These are phyloP conservation scores for Nemophila menziesii DNA, from an alignment of 257 asterid genomes.

Conservation along the genomic window DNA sequence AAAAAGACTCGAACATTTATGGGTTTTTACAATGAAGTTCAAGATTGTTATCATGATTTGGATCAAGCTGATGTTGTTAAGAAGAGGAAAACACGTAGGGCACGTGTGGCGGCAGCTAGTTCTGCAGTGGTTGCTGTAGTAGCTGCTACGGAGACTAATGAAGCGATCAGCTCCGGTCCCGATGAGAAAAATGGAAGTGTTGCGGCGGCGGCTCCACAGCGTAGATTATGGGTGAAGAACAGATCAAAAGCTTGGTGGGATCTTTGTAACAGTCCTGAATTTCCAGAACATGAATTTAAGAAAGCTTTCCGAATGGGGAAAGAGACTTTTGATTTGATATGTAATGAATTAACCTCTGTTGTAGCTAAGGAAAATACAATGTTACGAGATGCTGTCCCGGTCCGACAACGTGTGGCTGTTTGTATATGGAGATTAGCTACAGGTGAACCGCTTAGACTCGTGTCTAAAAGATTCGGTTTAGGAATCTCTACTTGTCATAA, in stretches of 20 bases:
- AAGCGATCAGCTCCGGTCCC: neutral
- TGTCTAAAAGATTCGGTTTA: constrained; percentile 76
- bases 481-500: constrained; percentile 93
- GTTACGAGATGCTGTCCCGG: constrained; percentile 90
- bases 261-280: constrained; percentile 80
- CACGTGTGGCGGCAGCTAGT: constrained; percentile 26
- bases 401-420: constrained; percentile 79
- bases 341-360: constrained; percentile 56
- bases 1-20: constrained; percentile 36
- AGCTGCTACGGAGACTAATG: neutral
- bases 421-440: constrained; percentile 98
- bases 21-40: constrained; percentile 46
- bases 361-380: constrained; percentile 85
- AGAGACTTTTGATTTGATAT: constrained; percentile 68
- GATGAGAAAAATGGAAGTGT: constrained; percentile 7
- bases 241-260: constrained; percentile 97
- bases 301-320: constrained; percentile 92
- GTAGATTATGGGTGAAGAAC: constrained; percentile 86
- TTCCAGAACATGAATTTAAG: constrained; percentile 73
- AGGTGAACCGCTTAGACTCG: constrained; percentile 84
- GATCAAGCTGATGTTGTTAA: constrained; percentile 34
- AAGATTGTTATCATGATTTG: constrained; percentile 24
- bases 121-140: constrained; percentile 18
- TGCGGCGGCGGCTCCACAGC: constrained; percentile 32
- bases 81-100: constrained; percentile 33